Conservation (phyloP, 306 rosid species). For the Leucaena leucocephala region DNA sequence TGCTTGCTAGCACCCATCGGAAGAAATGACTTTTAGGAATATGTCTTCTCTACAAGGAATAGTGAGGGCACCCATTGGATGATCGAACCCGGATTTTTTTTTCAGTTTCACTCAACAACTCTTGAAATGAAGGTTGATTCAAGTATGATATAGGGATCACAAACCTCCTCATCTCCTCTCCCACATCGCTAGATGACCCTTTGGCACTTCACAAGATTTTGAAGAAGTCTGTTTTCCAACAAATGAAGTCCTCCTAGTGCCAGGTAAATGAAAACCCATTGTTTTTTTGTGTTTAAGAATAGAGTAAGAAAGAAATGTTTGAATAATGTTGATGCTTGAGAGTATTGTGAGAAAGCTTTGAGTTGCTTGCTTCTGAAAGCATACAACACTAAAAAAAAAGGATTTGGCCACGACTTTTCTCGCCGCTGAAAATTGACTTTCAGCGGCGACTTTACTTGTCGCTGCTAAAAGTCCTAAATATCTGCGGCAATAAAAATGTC, state of each 20-base stretch:
- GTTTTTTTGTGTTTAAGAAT: background rate
- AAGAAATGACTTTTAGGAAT: background rate
- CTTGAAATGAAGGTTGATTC: constrained; percentile 26
- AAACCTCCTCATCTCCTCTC: constrained; percentile 34
- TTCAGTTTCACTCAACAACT: background rate
- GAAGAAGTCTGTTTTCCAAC: background rate
- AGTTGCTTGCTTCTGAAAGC: background rate
- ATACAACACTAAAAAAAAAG: no score
- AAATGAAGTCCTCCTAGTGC: background rate
- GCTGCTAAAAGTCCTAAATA: no score
- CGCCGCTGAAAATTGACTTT: no score
- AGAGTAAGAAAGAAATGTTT: background rate
- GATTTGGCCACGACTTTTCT: no score
- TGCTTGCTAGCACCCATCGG: no score
- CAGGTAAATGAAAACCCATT: background rate
- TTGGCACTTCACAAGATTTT: background rate
- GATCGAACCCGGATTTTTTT: background rate
- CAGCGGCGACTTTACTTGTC: no score
- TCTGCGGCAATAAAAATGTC: no score
- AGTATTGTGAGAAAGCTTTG: background rate
- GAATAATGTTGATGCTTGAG: background rate
- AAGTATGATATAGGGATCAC: constrained; percentile 30
- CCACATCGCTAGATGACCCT: constrained; percentile 17
- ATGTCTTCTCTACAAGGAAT: background rate
- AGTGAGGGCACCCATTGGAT: background rate